Evolutionary conservation across 345 rosid genomes (phyloP).

Genomic region (Aquilaria sinensis): DNA sequence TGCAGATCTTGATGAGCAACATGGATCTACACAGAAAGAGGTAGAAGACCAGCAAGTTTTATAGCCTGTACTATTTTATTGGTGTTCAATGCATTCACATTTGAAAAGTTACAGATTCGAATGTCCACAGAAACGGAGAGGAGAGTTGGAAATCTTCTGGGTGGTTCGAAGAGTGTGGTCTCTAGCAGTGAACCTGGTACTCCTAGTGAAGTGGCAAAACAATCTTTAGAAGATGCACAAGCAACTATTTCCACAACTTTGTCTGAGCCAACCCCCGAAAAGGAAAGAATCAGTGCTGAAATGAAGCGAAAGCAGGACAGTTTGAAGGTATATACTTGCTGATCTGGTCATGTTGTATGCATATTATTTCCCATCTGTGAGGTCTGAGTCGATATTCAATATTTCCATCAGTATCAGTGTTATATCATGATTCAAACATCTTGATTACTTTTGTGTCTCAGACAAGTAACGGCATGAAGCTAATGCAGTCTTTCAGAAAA

Average conservation of each 20-base stretch:
- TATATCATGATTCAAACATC: no score
- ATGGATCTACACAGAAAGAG: conserved; percentile 91
- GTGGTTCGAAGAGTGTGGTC: conserved; percentile 34
- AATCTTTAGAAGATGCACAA: conserved; percentile 25
- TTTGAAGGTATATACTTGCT: conserved; percentile 42
- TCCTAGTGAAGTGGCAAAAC: conserved; percentile 28
- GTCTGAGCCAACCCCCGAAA: conserved; percentile 26
- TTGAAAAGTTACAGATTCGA: conserved; percentile 47
- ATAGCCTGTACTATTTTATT: conserved; percentile 3
- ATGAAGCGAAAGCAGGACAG: conserved; percentile 76
- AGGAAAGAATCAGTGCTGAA: conserved; percentile 56
- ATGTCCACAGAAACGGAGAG: conserved; percentile 87
- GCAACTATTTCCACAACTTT: conserved; percentile 29
- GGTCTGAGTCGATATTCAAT: no score
- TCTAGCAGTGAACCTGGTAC: conserved; percentile 31
- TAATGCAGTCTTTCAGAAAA: conserved; percentile 68
- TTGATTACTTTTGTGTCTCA: conserved; percentile 17
- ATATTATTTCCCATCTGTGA: no score
- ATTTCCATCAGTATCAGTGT: no score
- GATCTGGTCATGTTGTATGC: background rate
- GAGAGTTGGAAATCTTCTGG: conserved; percentile 76
- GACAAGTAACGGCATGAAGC: conserved; percentile 48
- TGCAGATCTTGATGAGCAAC: conserved; percentile 89
- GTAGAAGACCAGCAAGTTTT: conserved; percentile 22
- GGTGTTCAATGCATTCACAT: background rate